A percentile compares a stretch with the other conserved stretches of the same genome.
phyloP scores from a whole-genome alignment of 495 filamentous ascomycete genomes.

The Hypoxylon perforatum region DNA sequence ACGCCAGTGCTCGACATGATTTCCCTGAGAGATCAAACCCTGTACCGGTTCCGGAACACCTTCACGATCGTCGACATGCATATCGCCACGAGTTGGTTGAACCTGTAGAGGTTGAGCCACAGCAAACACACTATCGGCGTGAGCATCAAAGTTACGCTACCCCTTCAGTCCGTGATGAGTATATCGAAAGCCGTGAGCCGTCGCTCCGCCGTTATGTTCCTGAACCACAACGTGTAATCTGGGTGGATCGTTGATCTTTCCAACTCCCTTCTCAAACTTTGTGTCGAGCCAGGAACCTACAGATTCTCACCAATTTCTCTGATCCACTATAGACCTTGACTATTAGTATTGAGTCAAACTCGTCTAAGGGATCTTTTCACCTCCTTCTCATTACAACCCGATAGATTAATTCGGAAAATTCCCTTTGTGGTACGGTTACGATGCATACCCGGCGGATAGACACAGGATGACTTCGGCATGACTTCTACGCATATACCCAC shows the following conservation, averaged over 20 bases:
- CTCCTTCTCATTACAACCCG: not conserved
- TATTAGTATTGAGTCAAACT: too few relatives aligned
- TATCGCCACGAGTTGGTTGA: slow-evolving; percentile 5
- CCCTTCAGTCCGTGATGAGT: slow-evolving; percentile 25
- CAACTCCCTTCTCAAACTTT: too few relatives aligned
- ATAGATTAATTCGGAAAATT: slow-evolving; percentile 7
- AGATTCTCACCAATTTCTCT: too few relatives aligned
- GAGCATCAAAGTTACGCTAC: slow-evolving; percentile 21
- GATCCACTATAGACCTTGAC: too few relatives aligned
- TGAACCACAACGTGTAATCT: slow-evolving; percentile 29
- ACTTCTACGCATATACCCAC: slow-evolving; percentile 30
- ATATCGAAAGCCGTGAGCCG: slow-evolving; percentile 22
- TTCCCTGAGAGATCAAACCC: slow-evolving; percentile 4
- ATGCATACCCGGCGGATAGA: not conserved
- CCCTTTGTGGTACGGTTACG: slow-evolving; percentile 1
- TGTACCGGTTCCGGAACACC: not conserved
- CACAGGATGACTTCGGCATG: slow-evolving; percentile 1
- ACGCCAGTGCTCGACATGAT: not conserved
- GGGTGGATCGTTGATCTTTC: slow-evolving; percentile 28
- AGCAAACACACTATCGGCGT: slow-evolving; percentile 21
- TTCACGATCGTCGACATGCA: slow-evolving; percentile 11
- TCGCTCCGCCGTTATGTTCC: slow-evolving; percentile 23
- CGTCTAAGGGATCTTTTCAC: too few relatives aligned
- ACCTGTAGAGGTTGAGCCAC: not conserved
- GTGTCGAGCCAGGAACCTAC: too few relatives aligned